These are phyloP conservation scores for Citrullus colocynthis DNA, from an alignment of 306 rosid genomes.

Conservation along the genomic window DNA sequence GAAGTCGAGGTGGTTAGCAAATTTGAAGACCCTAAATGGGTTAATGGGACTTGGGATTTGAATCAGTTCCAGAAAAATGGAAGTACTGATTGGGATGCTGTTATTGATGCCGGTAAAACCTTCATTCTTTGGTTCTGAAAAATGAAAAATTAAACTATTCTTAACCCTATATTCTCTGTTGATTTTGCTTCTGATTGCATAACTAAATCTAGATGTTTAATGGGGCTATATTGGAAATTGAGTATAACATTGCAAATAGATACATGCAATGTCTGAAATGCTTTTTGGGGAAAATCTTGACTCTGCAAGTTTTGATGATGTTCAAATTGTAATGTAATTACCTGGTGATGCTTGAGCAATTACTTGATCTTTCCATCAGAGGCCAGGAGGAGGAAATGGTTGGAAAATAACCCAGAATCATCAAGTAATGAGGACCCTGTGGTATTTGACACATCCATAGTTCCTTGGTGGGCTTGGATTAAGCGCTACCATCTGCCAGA, in stretches of 20 bases:
- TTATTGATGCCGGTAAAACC: slow-evolving; percentile 79
- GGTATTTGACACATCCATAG: slow-evolving; percentile 74
- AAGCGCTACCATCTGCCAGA: slow-evolving; percentile 97
- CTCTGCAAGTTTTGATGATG: background rate
- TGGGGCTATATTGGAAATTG: background rate
- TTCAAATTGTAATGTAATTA: slow-evolving; percentile 1
- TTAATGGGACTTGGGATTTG: slow-evolving; percentile 91
- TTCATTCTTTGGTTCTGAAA: background rate
- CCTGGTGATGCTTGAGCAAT: slow-evolving; percentile 5
- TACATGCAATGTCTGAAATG: background rate
- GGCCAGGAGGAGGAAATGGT: slow-evolving; percentile 96
- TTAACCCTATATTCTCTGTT: background rate
- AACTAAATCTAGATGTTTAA: background rate
- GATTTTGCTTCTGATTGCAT: background rate
- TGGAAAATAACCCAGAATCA: slow-evolving; percentile 71
- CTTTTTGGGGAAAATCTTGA: background rate
- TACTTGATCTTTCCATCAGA: slow-evolving; percentile 41
- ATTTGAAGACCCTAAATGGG: slow-evolving; percentile 65
- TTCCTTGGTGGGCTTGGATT: slow-evolving; percentile 99
- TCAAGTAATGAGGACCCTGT: slow-evolving; percentile 66
- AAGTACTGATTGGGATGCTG: slow-evolving; percentile 83
- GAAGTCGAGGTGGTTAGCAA: slow-evolving; percentile 23
- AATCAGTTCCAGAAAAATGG: slow-evolving; percentile 73
- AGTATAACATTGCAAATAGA: background rate
- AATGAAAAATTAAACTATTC: background rate